phyloP scores from a whole-genome alignment of 495 filamentous ascomycete species.

The Penicillium goetzii region DNA sequence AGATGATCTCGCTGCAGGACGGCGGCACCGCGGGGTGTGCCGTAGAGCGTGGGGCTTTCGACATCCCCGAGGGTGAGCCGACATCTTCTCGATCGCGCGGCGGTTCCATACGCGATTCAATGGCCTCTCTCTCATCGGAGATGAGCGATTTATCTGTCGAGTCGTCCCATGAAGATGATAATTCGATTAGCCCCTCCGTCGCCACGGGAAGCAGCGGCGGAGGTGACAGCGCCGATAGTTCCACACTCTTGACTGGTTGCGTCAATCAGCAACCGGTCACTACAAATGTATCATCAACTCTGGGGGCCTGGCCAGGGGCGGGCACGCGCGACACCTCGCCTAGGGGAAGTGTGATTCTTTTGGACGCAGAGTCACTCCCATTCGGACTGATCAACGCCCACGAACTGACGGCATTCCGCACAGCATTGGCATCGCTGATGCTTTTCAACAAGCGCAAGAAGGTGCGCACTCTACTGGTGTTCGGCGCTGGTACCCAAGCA shows the following conservation, averaged over 20 bases:
- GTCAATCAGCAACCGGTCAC: constrained; percentile 42
- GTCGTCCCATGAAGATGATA: constrained; percentile 40
- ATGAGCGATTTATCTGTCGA: constrained; percentile 44
- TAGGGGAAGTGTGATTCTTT: constrained; percentile 76
- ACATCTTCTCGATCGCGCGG: constrained; percentile 20
- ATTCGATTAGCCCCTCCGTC: constrained; percentile 27
- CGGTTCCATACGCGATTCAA: constrained; percentile 32
- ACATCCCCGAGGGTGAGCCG: constrained; percentile 25
- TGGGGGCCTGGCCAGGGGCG: constrained; percentile 45
- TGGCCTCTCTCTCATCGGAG: constrained; percentile 45
- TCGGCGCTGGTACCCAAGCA: constrained; percentile 89
- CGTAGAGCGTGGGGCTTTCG: constrained; percentile 29
- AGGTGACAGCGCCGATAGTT: constrained; percentile 37
- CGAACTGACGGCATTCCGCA: constrained; percentile 91
- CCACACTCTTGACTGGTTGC: constrained; percentile 38
- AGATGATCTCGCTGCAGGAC: constrained; percentile 61
- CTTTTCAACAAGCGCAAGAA: constrained; percentile 70
- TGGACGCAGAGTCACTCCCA: constrained; percentile 67
- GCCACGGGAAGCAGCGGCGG: constrained; percentile 26
- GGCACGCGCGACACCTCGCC: constrained; percentile 64
- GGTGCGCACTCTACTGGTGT: constrained; percentile 76
- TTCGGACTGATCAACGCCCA: constrained; percentile 81
- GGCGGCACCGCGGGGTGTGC: constrained; percentile 40
- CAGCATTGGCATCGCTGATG: constrained; percentile 78
- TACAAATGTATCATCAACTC: constrained; percentile 32